phyloP scores from a whole-genome alignment of 2,329 filamentous ascomycete species.

The Penicillium sp. region DNA sequence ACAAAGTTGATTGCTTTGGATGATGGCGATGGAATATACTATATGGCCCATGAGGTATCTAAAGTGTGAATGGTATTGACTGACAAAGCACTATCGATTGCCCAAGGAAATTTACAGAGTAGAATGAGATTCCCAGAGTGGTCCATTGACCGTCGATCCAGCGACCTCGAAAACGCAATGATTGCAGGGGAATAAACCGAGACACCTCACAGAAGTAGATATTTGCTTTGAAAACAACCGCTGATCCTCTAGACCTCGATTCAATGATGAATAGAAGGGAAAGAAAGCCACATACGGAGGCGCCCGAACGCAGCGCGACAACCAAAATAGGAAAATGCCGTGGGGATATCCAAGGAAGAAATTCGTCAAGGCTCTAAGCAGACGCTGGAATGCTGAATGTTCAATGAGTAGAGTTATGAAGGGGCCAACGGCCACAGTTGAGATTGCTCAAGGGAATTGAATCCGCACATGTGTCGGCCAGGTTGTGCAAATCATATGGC shows the following conservation, averaged over 20 bases:
- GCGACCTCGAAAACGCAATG: neutral
- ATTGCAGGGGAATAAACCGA: neutral
- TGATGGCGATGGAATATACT: neutral
- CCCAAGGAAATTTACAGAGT: neutral
- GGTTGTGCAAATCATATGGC: conserved; percentile 9
- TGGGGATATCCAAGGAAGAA: conserved; percentile 35
- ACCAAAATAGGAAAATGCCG: conserved; percentile 22
- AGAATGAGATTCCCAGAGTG: neutral
- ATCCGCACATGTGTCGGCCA: neutral
- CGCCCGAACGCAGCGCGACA: conserved; percentile 12
- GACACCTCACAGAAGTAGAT: neutral
- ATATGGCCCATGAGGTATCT: too few species aligned
- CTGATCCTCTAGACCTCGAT: conserved; percentile 5
- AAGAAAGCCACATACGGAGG: conserved; percentile 18
- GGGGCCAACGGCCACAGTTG: conserved; percentile 6
- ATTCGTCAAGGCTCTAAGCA: conserved; percentile 31
- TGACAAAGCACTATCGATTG: neutral
- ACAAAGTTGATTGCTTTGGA: neutral
- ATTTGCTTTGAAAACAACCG: neutral
- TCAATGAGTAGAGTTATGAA: conserved; percentile 16
- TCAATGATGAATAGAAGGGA: conserved; percentile 8
- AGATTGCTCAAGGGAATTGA: neutral
- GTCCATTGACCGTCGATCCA: neutral
- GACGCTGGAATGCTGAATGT: conserved; percentile 38
- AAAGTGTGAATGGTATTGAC: neutral